Percentiles rank a stretch among this genome's conserved stretches.
These are phyloP conservation scores for Fusarium buxicola DNA, from an alignment of 2,329 filamentous ascomycete genomes.

Conservation along the genomic window DNA sequence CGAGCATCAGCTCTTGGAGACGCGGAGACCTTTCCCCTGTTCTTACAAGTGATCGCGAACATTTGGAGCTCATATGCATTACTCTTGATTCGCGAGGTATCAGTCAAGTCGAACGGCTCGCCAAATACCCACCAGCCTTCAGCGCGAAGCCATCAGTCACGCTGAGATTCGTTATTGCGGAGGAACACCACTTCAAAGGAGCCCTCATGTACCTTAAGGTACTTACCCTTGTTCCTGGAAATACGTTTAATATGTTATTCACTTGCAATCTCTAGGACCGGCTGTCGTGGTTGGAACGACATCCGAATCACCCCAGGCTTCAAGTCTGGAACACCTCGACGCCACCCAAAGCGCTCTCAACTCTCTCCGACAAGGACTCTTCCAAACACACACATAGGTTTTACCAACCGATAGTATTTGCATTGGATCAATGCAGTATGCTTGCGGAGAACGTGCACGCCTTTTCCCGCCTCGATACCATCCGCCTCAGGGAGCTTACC, in stretches of 20 bases:
- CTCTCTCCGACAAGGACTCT: neutral
- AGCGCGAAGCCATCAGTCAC: neutral
- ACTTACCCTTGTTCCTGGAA: no score
- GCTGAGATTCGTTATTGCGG: neutral
- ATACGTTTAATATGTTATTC: no score
- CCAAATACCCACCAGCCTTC: neutral
- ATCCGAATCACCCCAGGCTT: accelerated
- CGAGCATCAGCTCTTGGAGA: neutral
- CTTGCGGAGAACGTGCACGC: neutral
- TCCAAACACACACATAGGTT: neutral
- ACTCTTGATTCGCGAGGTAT: slow-evolving; percentile 5
- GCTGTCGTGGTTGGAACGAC: neutral
- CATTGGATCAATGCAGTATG: neutral
- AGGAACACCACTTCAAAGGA: neutral
- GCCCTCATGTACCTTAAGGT: neutral
- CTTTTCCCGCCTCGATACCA: neutral
- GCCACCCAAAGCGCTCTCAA: neutral
- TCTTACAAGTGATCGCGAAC: accelerated
- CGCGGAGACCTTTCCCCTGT: neutral
- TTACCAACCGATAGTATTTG: neutral
- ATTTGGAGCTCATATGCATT: neutral
- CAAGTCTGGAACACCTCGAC: neutral
- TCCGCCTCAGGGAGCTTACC: neutral
- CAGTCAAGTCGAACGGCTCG: neutral
- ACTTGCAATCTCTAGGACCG: neutral